phyloP scores from a whole-genome alignment of 2,329 filamentous ascomycete species.

The Byssochlamys sp. region DNA sequence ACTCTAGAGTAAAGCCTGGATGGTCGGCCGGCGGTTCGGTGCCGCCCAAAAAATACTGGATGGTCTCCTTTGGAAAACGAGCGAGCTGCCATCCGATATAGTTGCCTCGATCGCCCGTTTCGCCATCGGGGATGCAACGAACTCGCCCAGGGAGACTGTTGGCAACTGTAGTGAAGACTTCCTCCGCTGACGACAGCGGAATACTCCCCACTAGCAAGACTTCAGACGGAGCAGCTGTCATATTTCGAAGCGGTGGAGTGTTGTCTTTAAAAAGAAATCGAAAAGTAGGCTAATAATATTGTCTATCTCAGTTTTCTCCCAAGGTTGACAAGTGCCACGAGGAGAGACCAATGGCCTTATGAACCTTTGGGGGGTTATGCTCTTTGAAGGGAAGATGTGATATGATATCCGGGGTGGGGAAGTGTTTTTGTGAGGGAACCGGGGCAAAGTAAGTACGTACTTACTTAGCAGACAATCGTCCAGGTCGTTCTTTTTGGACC shows the following conservation, averaged over 20 bases:
- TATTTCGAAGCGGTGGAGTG: background rate
- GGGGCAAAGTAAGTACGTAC: background rate
- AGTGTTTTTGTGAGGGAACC: no score
- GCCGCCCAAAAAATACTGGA: conserved; percentile 12
- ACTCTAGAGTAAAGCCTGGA: conserved; percentile 5
- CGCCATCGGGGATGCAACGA: conserved; percentile 34
- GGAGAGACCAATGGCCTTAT: background rate
- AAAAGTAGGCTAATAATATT: background rate
- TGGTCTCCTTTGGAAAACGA: background rate
- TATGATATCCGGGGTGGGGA: no score
- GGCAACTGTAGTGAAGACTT: conserved; percentile 23
- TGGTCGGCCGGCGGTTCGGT: conserved; percentile 5
- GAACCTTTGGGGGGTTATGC: background rate
- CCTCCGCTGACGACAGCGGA: conserved; percentile 21
- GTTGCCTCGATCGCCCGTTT: conserved; percentile 18
- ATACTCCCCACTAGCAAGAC: conserved; percentile 28
- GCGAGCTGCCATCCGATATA: background rate
- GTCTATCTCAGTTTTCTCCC: background rate
- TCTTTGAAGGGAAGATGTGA: no score
- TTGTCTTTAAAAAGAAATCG: background rate
- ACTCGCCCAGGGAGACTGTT: conserved; percentile 23
- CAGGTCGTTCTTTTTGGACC: background rate
- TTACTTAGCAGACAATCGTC: background rate
- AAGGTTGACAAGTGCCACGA: background rate
- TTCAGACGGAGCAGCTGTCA: background rate